Conservation (phyloP, 768 basidiomycete genomes). For the Agrocybe chaxingu region DNA sequence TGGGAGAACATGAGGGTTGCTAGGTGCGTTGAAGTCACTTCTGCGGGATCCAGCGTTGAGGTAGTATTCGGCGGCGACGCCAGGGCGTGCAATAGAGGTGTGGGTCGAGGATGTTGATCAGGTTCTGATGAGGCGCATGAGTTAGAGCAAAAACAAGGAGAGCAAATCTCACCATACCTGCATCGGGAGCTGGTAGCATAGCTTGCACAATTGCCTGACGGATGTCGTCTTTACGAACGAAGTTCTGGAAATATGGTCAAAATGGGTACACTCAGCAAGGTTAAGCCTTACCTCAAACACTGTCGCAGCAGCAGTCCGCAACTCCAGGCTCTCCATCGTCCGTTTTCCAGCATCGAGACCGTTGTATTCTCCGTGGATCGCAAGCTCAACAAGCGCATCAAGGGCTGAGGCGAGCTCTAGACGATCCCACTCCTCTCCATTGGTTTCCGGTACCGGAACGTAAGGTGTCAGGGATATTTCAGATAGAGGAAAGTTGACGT, state of each 20-base stretch:
- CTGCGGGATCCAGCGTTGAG: slow-evolving; percentile 44
- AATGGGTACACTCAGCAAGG: neutral
- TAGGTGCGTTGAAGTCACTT: slow-evolving; percentile 66
- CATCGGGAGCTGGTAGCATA: slow-evolving; percentile 64
- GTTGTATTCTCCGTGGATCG: slow-evolving; percentile 86
- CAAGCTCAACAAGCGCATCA: slow-evolving; percentile 77
- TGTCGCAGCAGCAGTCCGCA: slow-evolving; percentile 71
- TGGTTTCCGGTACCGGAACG: slow-evolving; percentile 74
- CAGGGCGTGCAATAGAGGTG: slow-evolving; percentile 70
- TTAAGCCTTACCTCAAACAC: slow-evolving; percentile 71
- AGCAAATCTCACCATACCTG: slow-evolving; percentile 18
- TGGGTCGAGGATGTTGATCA: slow-evolving; percentile 43
- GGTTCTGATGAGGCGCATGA: slow-evolving; percentile 17
- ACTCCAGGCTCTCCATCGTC: slow-evolving; percentile 63
- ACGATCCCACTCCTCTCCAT: slow-evolving; percentile 92
- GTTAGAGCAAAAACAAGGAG: neutral
- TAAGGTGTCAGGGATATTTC: slow-evolving; percentile 69
- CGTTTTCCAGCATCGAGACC: slow-evolving; percentile 58
- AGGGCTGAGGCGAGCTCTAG: slow-evolving; percentile 78
- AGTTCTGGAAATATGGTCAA: slow-evolving; percentile 47
- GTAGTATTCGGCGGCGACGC: slow-evolving; percentile 58
- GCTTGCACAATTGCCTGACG: slow-evolving; percentile 65
- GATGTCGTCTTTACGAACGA: slow-evolving; percentile 71
- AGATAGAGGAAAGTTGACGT: slow-evolving; percentile 59
- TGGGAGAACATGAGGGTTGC: slow-evolving; percentile 78